Conservation (phyloP, 176 grass and related monocot genomes). For the Carex cristatella region DNA sequence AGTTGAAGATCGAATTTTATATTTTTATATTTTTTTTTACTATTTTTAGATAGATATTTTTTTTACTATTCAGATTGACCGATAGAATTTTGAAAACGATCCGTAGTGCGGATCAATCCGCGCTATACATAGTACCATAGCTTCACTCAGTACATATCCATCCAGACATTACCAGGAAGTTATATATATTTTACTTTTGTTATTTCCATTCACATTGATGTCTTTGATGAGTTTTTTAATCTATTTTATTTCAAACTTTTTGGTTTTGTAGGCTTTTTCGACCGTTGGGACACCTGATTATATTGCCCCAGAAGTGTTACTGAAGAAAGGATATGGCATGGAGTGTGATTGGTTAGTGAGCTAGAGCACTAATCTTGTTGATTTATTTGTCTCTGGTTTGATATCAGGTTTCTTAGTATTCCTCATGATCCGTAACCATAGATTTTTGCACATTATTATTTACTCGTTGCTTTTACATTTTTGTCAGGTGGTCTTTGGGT, state of each 20-base stretch:
- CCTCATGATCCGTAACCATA: not conserved
- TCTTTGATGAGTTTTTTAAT: not conserved
- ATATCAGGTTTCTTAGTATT: not conserved
- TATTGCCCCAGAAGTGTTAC: constrained; percentile 96
- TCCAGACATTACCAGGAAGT: not conserved
- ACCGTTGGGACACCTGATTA: constrained; percentile 98
- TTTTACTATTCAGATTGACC: too few species aligned
- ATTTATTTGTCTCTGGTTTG: constrained; percentile 8
- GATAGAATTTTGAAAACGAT: too few species aligned
- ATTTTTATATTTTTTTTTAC: too few species aligned
- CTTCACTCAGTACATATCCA: not conserved
- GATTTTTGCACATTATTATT: constrained; percentile 1
- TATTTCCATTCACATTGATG: constrained; percentile 8
- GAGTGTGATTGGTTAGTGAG: constrained; percentile 87
- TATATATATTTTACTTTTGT: constrained; percentile 21
- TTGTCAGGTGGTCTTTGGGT: constrained; percentile 84
- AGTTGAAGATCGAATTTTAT: too few species aligned
- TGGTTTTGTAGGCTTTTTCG: constrained; percentile 71
- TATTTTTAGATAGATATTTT: too few species aligned
- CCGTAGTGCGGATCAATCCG: too few species aligned
- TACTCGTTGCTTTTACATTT: not conserved
- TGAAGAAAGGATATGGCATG: constrained; percentile 99
- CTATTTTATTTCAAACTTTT: not conserved
- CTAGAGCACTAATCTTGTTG: not conserved
- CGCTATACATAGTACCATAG: too few species aligned